Evolutionary conservation across 208 protist genomes (phyloP), one percentile per base, ranked within the genome.

Genomic region (Trypanosoma avium): DNA sequence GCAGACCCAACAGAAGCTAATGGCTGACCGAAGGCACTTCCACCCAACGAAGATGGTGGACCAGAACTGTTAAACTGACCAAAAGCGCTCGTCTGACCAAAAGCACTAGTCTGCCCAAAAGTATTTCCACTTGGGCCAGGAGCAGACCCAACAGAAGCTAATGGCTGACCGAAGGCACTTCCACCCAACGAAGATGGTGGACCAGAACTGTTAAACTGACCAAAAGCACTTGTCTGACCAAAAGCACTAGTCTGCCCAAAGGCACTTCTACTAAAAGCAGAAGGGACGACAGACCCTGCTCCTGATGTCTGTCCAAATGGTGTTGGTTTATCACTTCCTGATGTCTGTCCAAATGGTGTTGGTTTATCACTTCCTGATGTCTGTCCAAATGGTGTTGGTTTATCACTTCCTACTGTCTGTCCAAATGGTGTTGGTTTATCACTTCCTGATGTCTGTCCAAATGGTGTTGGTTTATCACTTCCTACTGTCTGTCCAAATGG

Each of bases 71-170:
- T 43, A 27, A 30, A 26, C 3, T n/a, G 22, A 17, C 33, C 15
- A 30, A 46, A 17, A 27, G 29, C 27, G 12, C 9, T 24, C 17
- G 15, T 0, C 1, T 13, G 5, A 59, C 61, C 61, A 59, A 75
- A 75, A 21, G 52, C 58, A 74, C 48, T 61, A 45, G 50, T 22
- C 17, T 13, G 32, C 3, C 35, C 61, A 47, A 58, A 65, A 26
- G 42, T 32, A 7, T 30, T 22, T 4, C 36, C 64, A 22, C 1
- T 1, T 43, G 29, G 48, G 15, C 9, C 9, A 29, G 48, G n/a
- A 21, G 19, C 10, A 10, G 30, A 12, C 19, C 12, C n/a, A 29
- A 46, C 19, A 30, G 48, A 30, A 27, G 29, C 55, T 27, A 21
- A 7, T 4, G 54, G 43, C 15, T 54, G n/a, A 17, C 30, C 63